Base-by-base conservation (phyloP, 768 basidiomycete genomes). In the Fomitopsis serialis region DNA sequence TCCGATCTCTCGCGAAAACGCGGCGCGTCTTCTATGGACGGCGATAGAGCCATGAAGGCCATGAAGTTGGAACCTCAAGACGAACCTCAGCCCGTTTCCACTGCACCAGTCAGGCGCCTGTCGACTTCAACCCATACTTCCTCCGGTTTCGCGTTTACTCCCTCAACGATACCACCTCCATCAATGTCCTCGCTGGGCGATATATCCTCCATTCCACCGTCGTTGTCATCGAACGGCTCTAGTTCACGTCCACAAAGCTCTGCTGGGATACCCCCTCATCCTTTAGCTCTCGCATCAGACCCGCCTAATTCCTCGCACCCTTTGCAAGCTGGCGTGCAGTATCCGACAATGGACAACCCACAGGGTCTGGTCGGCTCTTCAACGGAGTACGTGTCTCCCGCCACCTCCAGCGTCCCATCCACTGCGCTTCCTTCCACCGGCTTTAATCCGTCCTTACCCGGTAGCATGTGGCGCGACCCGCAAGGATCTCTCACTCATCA, bases 1-100 rank as follows among this genome's bases (percentile, higher is more conserved):
- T 66, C 68, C 44, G 78, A 79, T 59, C 61, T 70, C 43, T 72
- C 78, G 45, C 76, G 78, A 29, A 79, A 79, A 56, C 78, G 78
- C 19, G 80, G 78, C 45, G 78, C 72, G 2, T 78, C 77, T 3
- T 74, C 78, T 35, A 66, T 74, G 56, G 71, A 62, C 1, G 75
- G 70, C 46, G 72, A 79, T 55, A 72, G 78, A 35, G 70, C 68
- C 42, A 64, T 74, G 45, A 79, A 79, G 56, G 72, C 75, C 19
- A 63, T 74, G 61, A 80, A 80, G 64, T 69, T 78, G 52, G 77
- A 78, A 50, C 76, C 77, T 5, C 70, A 66, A 47, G 78, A 79
- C 34, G 78, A 77, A 29, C 15, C 65, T 17, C 59, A 66, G 25
- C 70, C 54, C 62, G 65, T 58, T 48, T 54, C 56, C n/a, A 44